Conservation (phyloP, 208 protist genomes). For the Phytomonas francai region DNA sequence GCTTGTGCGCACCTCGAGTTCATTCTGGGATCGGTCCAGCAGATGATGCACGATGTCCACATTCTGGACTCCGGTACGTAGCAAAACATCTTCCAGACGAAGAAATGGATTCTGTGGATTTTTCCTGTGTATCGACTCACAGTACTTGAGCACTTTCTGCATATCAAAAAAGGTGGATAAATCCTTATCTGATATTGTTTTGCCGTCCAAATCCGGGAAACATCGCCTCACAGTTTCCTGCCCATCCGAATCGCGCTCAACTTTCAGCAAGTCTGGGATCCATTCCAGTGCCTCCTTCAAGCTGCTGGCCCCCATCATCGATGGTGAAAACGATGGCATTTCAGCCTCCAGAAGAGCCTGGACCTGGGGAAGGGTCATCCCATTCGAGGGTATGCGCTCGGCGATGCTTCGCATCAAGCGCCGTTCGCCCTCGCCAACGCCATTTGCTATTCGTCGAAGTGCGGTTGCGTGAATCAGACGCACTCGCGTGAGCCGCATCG, state of each 20-base stretch:
- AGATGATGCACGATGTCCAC: slow-evolving; percentile 25
- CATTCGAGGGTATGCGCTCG: slow-evolving; percentile 24
- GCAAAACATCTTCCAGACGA: slow-evolving; percentile 32
- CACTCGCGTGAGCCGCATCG: background rate
- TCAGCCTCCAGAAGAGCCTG: slow-evolving; percentile 53
- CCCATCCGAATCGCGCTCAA: slow-evolving; percentile 18
- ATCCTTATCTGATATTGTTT: background rate
- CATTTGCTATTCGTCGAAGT: background rate
- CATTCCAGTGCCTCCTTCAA: slow-evolving; percentile 45
- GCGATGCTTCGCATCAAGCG: slow-evolving; percentile 28
- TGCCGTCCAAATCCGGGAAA: slow-evolving; percentile 8
- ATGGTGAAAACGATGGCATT: slow-evolving; percentile 39
- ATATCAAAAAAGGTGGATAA: slow-evolving; percentile 12
- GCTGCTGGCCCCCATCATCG: slow-evolving; percentile 27
- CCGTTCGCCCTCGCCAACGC: background rate
- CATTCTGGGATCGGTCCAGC: slow-evolving; percentile 13
- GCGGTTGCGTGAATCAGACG: background rate
- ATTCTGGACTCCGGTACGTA: slow-evolving; percentile 17
- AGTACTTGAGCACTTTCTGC: slow-evolving; percentile 4
- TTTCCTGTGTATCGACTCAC: background rate
- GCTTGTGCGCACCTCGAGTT: slow-evolving; percentile 35
- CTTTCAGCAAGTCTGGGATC: slow-evolving; percentile 31
- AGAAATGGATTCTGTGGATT: slow-evolving; percentile 18
- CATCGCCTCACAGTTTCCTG: slow-evolving; percentile 19
- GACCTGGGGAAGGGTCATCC: slow-evolving; percentile 41